Evolutionary conservation across 257 asterid genomes (phyloP).

Genomic region (Cynanchum wilfordii): DNA sequence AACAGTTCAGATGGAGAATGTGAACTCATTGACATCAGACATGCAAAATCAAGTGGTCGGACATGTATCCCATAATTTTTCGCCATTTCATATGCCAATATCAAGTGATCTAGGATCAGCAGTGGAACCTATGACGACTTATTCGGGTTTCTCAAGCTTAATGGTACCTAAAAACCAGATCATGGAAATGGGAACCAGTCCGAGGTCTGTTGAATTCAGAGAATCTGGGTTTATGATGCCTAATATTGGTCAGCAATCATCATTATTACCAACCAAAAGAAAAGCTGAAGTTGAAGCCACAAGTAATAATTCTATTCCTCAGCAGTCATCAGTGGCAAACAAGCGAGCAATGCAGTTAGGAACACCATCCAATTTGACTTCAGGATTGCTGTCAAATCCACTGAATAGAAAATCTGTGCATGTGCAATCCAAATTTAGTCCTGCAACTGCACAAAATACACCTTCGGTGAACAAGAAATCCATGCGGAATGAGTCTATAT

Average conservation of each 20-base stretch:
- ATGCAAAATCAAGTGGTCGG: constrained; percentile 41
- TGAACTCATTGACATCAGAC: constrained; percentile 39
- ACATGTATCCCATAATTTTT: constrained; percentile 26
- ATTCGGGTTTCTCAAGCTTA: constrained; percentile 28
- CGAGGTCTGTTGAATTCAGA: constrained; percentile 25
- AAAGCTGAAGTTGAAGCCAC: constrained; percentile 61
- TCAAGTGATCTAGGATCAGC: constrained; percentile 21
- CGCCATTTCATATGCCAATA: constrained; percentile 19
- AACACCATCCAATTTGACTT: constrained; percentile 25
- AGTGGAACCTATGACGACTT: constrained; percentile 28
- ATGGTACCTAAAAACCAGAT: constrained; percentile 21
- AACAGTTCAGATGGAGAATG: constrained; percentile 54
- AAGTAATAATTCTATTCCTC: constrained; percentile 29
- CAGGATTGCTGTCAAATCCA: constrained; percentile 30
- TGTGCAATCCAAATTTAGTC: constrained; percentile 33
- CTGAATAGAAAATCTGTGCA: constrained; percentile 34
- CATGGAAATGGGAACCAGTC: constrained; percentile 26
- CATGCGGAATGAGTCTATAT: constrained; percentile 50
- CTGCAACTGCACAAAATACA: constrained; percentile 33
- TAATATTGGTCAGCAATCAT: constrained; percentile 32
- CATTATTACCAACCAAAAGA: constrained; percentile 53
- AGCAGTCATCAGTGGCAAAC: constrained; percentile 37
- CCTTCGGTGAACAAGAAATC: constrained; percentile 39
- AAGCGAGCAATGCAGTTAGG: constrained; percentile 48
- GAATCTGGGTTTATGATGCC: constrained; percentile 22